phyloP scores from a whole-genome alignment of 148 eudicot species.

The Spergularia bocconei region DNA sequence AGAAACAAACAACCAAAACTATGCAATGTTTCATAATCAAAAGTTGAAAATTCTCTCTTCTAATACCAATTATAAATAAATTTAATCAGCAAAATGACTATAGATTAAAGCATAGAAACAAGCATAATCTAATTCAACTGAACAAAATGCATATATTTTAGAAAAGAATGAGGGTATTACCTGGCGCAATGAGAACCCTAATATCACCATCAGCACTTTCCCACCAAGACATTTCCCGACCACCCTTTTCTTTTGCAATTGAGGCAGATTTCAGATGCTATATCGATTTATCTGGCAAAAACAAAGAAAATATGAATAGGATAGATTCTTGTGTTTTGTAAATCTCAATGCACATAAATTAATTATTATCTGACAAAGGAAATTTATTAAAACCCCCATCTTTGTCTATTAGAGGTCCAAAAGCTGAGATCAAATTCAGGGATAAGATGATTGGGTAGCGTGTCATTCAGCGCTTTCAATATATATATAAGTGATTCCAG shows the following conservation, averaged over 20 bases:
- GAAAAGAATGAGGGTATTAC: slow-evolving; percentile 22
- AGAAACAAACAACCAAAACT: not conserved
- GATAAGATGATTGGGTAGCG: too few species aligned
- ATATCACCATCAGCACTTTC: slow-evolving; percentile 52
- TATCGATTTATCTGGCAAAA: too few species aligned
- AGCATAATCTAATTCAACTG: not conserved
- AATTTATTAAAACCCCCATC: too few species aligned
- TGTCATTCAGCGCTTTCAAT: too few species aligned
- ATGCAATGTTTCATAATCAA: not conserved
- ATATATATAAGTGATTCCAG: too few species aligned
- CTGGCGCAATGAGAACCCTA: slow-evolving; percentile 71
- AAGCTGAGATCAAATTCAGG: too few species aligned
- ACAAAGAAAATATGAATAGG: too few species aligned
- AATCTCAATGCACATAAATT: too few species aligned
- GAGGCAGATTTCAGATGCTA: not conserved
- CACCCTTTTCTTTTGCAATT: not conserved
- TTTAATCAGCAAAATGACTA: not conserved
- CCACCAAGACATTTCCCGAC: slow-evolving; percentile 62
- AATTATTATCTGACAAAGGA: too few species aligned
- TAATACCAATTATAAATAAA: not conserved
- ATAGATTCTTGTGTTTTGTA: too few species aligned
- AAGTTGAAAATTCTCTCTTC: not conserved
- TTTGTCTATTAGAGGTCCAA: too few species aligned
- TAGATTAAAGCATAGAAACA: not conserved
- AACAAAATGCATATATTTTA: not conserved